Conservation (phyloP, 2,329 filamentous ascomycete species). For the Stagonosporopsis cucurbitacearum region DNA sequence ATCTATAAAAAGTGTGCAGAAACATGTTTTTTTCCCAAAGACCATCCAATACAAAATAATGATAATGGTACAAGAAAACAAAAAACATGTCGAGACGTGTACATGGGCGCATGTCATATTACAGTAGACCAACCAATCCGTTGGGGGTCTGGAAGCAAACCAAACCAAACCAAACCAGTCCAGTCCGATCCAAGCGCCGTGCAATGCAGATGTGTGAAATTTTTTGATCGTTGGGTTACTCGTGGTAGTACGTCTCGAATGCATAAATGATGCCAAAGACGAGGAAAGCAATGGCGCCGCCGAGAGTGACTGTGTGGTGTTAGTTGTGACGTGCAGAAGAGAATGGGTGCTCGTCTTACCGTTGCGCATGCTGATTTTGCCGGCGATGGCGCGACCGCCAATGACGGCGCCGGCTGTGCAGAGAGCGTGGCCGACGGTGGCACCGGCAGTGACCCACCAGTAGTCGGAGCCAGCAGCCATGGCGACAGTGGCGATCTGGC, state of each 20-base stretch:
- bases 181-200: constrained; percentile 27
- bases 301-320: constrained; percentile 75
- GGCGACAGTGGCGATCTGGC: constrained; percentile 96
- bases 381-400: constrained; percentile 89
- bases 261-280: constrained; percentile 92
- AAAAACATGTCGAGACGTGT: constrained; percentile 1
- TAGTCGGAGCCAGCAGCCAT: constrained; percentile 99
- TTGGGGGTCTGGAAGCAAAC: too few relatives aligned
- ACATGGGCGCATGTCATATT: constrained; percentile 23
- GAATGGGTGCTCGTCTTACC: constrained; percentile 66
- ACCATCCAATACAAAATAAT: constrained; percentile 2
- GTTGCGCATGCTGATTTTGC: constrained; percentile 91
- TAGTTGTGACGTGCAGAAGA: constrained; percentile 26
- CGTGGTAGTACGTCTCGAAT: constrained; percentile 73
- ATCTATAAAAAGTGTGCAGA: too few relatives aligned
- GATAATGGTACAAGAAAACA: constrained; percentile 14
- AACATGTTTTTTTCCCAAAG: too few relatives aligned
- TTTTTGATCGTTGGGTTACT: constrained; percentile 28
- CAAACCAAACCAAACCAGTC: too few relatives aligned
- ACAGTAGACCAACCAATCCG: constrained; percentile 25
- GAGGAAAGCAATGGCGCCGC: constrained; percentile 88
- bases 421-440: constrained; percentile 81
- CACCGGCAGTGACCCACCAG: constrained; percentile 96
- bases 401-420: constrained; percentile 93
- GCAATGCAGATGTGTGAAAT: constrained; percentile 28